These are phyloP conservation scores for Glaciozyma martinii DNA, from an alignment of 768 basidiomycete species.

Conservation along the genomic window DNA sequence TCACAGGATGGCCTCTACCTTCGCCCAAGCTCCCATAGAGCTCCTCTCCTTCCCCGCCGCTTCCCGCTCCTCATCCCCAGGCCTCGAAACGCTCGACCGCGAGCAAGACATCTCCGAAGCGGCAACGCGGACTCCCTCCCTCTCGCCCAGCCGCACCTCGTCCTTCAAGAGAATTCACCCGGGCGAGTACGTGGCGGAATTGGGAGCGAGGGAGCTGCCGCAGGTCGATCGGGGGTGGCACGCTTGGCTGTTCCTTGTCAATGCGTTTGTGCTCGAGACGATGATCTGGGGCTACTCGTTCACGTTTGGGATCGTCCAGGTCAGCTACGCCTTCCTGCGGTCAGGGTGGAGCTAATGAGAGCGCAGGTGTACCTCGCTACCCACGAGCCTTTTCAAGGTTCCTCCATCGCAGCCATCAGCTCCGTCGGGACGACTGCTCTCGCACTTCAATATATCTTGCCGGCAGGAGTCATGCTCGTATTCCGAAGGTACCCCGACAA, in stretches of 20 bases:
- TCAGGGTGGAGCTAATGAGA: neutral
- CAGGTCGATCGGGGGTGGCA: neutral
- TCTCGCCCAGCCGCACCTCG: neutral
- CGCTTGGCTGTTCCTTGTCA: neutral
- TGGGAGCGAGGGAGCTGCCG: neutral
- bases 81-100: too few species aligned
- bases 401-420: neutral
- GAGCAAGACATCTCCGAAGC: neutral
- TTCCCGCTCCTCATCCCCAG: neutral
- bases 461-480: constrained; percentile 2
- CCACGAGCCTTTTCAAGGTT: neutral
- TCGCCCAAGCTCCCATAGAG: neutral
- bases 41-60: neutral
- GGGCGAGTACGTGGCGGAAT: neutral
- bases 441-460: neutral
- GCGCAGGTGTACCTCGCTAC: neutral
- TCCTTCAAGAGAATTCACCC: neutral
- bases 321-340: neutral
- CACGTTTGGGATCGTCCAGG: neutral
- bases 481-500: constrained; percentile 25
- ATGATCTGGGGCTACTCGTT: neutral
- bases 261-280: neutral
- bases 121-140: neutral
- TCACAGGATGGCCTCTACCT: too few species aligned
- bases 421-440: neutral